phyloP scores from a whole-genome alignment of 73 alveolate genomes.

The Paramecium sexaurelia region DNA sequence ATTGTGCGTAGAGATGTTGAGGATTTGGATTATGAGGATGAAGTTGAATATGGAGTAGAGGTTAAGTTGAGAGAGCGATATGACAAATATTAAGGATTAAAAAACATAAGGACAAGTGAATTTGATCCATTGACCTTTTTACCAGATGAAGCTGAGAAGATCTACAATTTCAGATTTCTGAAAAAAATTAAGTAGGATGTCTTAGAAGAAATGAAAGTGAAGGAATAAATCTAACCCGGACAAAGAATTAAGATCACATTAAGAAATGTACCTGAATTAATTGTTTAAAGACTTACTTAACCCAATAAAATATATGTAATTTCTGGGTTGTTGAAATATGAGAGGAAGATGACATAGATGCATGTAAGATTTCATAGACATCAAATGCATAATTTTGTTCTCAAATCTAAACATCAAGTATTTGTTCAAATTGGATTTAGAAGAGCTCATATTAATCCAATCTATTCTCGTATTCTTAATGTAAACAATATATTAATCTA shows the following conservation, averaged over 20 bases:
- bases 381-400: conserved; percentile 73
- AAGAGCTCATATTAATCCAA: conserved; percentile 88
- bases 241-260: conserved; percentile 58
- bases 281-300: conserved; percentile 54
- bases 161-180: conserved; percentile 83
- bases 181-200: conserved; percentile 72
- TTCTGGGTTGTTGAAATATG: conserved; percentile 95
- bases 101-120: conserved; percentile 93
- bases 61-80: conserved; percentile 65
- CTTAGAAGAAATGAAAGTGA: conserved; percentile 31
- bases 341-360: conserved; percentile 93
- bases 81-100: conserved; percentile 94
- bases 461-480: conserved; percentile 78
- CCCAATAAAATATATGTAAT: conserved; percentile 74
- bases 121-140: conserved; percentile 99
- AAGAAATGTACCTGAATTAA: conserved; percentile 72
- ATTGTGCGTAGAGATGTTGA: conserved; percentile 87
- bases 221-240: conserved; percentile 57
- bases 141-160: conserved; percentile 92
- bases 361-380: conserved; percentile 88
- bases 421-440: conserved; percentile 96
- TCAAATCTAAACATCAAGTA: conserved; percentile 82
- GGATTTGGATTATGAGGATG: conserved; percentile 73
- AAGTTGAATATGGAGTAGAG: conserved; percentile 52
- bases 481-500: conserved; percentile 16